A percentile compares a stretch with the other conserved stretches of the same genome.
Conservation (phyloP, 75 land plant species). For the Adiantum capillusveneris region DNA sequence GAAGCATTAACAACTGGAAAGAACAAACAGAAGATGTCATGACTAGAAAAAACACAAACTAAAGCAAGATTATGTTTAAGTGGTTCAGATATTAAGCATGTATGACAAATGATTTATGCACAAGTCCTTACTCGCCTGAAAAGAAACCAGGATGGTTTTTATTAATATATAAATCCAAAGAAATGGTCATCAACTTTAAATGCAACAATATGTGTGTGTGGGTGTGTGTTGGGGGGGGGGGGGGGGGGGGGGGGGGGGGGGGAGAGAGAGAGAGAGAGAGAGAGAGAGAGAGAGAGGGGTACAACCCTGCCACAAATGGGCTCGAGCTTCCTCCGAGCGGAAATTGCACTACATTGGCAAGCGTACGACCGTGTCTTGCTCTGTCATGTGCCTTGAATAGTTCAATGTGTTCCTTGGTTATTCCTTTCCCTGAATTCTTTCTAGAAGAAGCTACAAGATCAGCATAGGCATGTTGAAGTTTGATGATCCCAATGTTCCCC, state of each 20-base stretch:
- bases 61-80: too few species aligned
- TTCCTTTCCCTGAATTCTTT: constrained; percentile 11
- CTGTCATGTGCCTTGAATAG: constrained; percentile 25
- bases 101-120: too few species aligned
- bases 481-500: constrained; percentile 6
- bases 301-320: constrained; percentile 23
- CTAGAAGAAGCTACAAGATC: constrained; percentile 17
- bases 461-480: constrained; percentile 26
- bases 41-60: too few species aligned
- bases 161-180: too few species aligned
- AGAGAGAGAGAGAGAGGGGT: not conserved
- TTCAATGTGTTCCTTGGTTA: constrained; percentile 23
- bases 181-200: too few species aligned
- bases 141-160: too few species aligned
- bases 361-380: constrained; percentile 30
- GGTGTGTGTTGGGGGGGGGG: too few species aligned
- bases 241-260: not conserved
- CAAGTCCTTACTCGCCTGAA: too few species aligned
- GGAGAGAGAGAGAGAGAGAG: not conserved
- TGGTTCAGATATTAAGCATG: too few species aligned
- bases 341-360: constrained; percentile 32
- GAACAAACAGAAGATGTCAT: too few species aligned
- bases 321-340: constrained; percentile 20
- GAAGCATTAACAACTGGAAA: too few species aligned
- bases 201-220: too few species aligned